Evolutionary conservation across 2,329 filamentous ascomycete genomes (phyloP).

Genomic region (Trichoderma polysporum): DNA sequence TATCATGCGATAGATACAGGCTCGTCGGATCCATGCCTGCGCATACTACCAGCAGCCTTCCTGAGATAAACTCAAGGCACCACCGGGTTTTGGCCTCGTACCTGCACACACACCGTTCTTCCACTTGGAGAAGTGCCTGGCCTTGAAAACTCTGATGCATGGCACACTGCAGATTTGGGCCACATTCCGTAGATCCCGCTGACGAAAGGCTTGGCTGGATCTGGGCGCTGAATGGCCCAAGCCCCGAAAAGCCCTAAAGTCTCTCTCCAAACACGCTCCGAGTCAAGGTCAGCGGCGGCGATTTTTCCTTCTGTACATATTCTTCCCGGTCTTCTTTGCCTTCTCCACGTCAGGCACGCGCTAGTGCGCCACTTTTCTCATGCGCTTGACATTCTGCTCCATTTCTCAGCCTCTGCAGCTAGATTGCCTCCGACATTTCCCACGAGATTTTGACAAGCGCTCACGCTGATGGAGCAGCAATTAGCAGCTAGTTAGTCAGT

Average conservation of each 20-base stretch:
- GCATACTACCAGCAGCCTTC: not conserved
- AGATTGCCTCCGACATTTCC: slow-evolving; percentile 14
- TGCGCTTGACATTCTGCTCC: slow-evolving; percentile 3
- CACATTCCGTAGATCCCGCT: slow-evolving; percentile 16
- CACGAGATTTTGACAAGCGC: slow-evolving; percentile 7
- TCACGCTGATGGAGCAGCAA: not conserved
- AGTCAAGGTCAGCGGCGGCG: slow-evolving; percentile 7
- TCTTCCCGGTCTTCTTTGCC: slow-evolving; percentile 11
- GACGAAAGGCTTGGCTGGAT: slow-evolving; percentile 8
- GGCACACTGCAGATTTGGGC: slow-evolving; percentile 6
- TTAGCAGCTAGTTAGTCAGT: not conserved
- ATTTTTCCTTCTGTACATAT: slow-evolving; percentile 18
- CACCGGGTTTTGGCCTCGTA: not conserved
- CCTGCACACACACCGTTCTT: not conserved
- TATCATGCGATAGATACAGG: slow-evolving; percentile 5
- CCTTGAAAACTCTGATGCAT: slow-evolving; percentile 2
- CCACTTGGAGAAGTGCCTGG: slow-evolving; percentile 6
- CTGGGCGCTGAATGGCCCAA: slow-evolving; percentile 6
- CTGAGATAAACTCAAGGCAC: not conserved
- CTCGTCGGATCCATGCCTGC: not conserved
- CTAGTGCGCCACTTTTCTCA: slow-evolving; percentile 5
- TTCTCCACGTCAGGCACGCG: slow-evolving; percentile 6
- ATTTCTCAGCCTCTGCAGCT: not conserved
- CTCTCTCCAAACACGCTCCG: not conserved
- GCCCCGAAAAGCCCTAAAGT: not conserved